Base-by-base conservation (phyloP, 441 rosid genomes). In the Eutrema salsugineum region DNA sequence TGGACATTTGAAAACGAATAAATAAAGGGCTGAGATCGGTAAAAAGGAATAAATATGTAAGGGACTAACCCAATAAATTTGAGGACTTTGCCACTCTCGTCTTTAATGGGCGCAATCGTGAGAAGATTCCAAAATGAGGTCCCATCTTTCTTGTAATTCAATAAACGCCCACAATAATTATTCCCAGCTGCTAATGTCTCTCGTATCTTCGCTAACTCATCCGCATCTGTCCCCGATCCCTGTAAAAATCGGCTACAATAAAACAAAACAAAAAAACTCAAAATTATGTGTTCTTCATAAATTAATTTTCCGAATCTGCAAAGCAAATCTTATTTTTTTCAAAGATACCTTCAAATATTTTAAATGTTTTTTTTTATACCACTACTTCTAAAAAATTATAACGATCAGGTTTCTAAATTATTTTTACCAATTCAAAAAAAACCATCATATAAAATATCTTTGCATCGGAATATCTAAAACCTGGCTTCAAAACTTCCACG, bases 81-180 rank as follows among this genome's bases (percentile, higher is more conserved):
- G 79, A 92, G 90, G 63, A 89, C 82, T 28, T 83, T 85, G 42
- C 99, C 98, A 66, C 81, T 66, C 47, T 92, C 98, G 56, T 91
- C 99, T 78, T 92, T 95, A 68, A 95, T 95, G 17, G 99, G 99
- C 1, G 98, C 27, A 76, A 92, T 86, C 0, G 99, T 95, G 27
- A 95, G 99, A 73, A 95, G 90, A 76, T 95, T 95, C 99, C 99
- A 95, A 83, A 95, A 95, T 0, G 96, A 85, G 5, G 91, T 84
- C 62, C 99, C 97, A 66, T 95, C 98, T 79, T 94, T 95, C 84
- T 95, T 92, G 73, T 92, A 95, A 78, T 95, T 95, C 83, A 91
- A 69, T 79, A 92, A 69, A 71, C 99, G 86, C 16, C 96, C 99
- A 78, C 99, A 92, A 78, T 85, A 91, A 69, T 77, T 89, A n/a